Percentiles rank a stretch among this genome's conserved stretches.
phyloP scores from a whole-genome alignment of 345 rosid species.

The Salix purpurea region DNA sequence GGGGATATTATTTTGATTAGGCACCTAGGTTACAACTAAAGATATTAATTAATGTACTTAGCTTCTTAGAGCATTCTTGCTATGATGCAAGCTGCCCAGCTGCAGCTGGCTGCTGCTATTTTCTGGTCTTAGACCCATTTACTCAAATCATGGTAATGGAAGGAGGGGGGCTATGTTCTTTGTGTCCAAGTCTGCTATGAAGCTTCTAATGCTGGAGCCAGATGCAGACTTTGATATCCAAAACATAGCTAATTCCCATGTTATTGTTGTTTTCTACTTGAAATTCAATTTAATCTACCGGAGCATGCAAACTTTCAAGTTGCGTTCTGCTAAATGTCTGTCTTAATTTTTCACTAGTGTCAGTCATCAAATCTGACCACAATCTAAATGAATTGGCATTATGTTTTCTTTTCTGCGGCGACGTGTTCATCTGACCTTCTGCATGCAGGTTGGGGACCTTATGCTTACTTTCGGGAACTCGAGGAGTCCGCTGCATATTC shows the following conservation, averaged over 20 bases:
- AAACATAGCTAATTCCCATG: not conserved
- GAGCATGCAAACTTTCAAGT: not conserved
- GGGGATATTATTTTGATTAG: not conserved
- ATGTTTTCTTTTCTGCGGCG: not conserved
- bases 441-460: constrained; percentile 62
- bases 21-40: not conserved
- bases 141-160: too few relatives aligned
- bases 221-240: not conserved
- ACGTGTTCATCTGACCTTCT: constrained; percentile 1
- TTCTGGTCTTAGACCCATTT: too few relatives aligned
- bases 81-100: too few relatives aligned
- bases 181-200: not conserved
- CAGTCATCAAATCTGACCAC: not conserved
- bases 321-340: not conserved
- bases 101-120: not conserved
- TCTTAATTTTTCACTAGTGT: not conserved
- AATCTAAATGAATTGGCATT: not conserved
- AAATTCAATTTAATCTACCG: not conserved
- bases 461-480: constrained; percentile 57
- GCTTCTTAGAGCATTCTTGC: too few relatives aligned
- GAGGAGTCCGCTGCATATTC: constrained; percentile 27
- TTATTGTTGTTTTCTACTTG: not conserved
- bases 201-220: not conserved
- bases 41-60: not conserved
- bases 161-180: too few relatives aligned